Conservation (phyloP, 2,329 filamentous ascomycete species). For the Beauveria scarabaeidicola region DNA sequence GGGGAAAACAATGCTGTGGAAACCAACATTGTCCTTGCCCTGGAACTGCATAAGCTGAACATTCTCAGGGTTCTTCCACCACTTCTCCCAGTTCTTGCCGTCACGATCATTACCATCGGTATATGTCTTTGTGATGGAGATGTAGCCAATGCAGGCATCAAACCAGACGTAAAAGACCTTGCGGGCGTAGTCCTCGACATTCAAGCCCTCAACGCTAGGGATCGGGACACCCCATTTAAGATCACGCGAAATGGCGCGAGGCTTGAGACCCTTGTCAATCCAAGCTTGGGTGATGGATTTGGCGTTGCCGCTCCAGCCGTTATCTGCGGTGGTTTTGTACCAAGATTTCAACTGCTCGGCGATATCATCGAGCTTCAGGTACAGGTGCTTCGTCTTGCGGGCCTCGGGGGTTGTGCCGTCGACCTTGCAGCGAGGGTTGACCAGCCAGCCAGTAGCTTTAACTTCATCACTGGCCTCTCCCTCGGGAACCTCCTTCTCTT, state of each 20-base stretch:
- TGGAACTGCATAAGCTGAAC: slow-evolving; percentile 91
- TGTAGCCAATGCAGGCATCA: slow-evolving; percentile 86
- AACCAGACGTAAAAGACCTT: slow-evolving; percentile 92
- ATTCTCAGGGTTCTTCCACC: slow-evolving; percentile 87
- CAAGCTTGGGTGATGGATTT: slow-evolving; percentile 70
- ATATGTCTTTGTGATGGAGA: slow-evolving; percentile 89
- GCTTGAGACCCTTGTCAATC: slow-evolving; percentile 76
- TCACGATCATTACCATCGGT: slow-evolving; percentile 45
- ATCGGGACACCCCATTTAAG: slow-evolving; percentile 75
- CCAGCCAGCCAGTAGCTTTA: slow-evolving; percentile 44
- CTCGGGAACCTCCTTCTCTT: slow-evolving; percentile 27
- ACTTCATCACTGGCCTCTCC: slow-evolving; percentile 22
- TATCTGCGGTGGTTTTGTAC: slow-evolving; percentile 63
- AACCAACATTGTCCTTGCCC: slow-evolving; percentile 63
- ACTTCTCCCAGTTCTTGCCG: slow-evolving; percentile 73
- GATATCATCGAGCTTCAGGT: slow-evolving; percentile 76
- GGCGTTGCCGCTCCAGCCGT: slow-evolving; percentile 74
- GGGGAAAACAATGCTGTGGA: slow-evolving; percentile 84
- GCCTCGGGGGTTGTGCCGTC: slow-evolving; percentile 74
- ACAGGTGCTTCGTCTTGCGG: slow-evolving; percentile 81
- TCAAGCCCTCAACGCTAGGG: slow-evolving; percentile 40
- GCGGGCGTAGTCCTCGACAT: slow-evolving; percentile 44
- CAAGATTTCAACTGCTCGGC: slow-evolving; percentile 70
- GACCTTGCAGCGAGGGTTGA: slow-evolving; percentile 85
- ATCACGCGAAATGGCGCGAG: slow-evolving; percentile 84